Evolutionary conservation across 345 rosid genomes (phyloP).

Genomic region (Hibiscus mutabilis): DNA sequence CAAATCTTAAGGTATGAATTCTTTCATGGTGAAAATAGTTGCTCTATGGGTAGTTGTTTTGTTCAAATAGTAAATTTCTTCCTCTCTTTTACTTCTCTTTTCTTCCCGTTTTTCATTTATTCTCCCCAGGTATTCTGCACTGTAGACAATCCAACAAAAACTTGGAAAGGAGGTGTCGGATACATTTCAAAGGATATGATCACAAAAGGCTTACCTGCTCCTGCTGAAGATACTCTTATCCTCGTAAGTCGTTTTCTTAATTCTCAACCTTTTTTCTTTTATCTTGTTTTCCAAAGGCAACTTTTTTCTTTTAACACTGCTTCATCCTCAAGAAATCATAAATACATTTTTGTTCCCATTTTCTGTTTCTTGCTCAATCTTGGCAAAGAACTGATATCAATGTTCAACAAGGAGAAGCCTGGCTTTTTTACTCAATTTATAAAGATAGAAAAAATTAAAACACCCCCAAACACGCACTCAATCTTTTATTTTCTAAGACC

Average conservation of each 20-base stretch:
- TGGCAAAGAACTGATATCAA: neutral
- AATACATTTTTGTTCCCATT: neutral
- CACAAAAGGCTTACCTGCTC: constrained; percentile 73
- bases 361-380: neutral
- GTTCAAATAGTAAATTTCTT: neutral
- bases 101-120: neutral
- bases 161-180: constrained; percentile 90
- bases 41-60: neutral
- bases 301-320: neutral
- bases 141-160: constrained; percentile 76
- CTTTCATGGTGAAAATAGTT: neutral
- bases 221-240: constrained; percentile 74
- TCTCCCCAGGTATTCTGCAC: constrained; percentile 63
- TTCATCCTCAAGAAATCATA: neutral
- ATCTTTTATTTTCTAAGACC: neutral
- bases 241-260: constrained; percentile 43
- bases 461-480: neutral
- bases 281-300: no score
- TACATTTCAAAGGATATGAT: constrained; percentile 74
- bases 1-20: constrained; percentile 67
- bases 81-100: neutral
- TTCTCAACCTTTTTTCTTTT: neutral
- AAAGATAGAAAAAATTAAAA: neutral
- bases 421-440: neutral
- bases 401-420: neutral